Evolutionary conservation across 2,329 filamentous ascomycete species (phyloP).

Genomic region (Aspergillus sergii): DNA sequence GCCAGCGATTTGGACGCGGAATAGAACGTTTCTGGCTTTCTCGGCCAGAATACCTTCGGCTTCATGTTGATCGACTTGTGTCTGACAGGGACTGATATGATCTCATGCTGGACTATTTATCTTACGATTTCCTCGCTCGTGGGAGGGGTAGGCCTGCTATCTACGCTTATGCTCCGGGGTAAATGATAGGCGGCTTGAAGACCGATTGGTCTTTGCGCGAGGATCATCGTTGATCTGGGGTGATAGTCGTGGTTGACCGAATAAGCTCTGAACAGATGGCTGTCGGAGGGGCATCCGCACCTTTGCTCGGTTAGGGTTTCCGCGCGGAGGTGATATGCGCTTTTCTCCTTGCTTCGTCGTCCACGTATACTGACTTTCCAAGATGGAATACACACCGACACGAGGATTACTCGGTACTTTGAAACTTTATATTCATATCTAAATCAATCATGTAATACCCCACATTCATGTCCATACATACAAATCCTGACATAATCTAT

Average conservation of each 20-base stretch:
- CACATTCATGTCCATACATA: background rate
- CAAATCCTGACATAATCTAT: background rate
- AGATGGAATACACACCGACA: background rate
- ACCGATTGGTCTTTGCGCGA: conserved; percentile 10
- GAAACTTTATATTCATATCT: background rate
- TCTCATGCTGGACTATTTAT: conserved; percentile 4
- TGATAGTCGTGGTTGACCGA: background rate
- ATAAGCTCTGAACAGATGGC: conserved; percentile 1
- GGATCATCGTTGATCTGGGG: background rate
- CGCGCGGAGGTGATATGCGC: background rate
- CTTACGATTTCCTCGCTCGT: background rate
- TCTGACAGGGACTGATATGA: background rate
- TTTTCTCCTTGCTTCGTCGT: background rate
- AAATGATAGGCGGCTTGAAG: background rate
- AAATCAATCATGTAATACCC: background rate
- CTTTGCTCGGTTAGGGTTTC: conserved; percentile 12
- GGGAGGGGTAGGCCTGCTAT: conserved; percentile 1
- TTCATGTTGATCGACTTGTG: background rate
- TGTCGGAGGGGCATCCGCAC: conserved; percentile 5
- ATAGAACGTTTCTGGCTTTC: conserved; percentile 4
- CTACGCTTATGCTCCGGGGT: background rate
- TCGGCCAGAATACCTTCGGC: conserved; percentile 4
- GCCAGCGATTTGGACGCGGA: background rate
- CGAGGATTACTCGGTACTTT: background rate
- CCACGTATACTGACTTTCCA: background rate